Evolutionary conservation across 2,329 filamentous ascomycete genomes (phyloP).

Genomic region (Aureobasidium sp.): DNA sequence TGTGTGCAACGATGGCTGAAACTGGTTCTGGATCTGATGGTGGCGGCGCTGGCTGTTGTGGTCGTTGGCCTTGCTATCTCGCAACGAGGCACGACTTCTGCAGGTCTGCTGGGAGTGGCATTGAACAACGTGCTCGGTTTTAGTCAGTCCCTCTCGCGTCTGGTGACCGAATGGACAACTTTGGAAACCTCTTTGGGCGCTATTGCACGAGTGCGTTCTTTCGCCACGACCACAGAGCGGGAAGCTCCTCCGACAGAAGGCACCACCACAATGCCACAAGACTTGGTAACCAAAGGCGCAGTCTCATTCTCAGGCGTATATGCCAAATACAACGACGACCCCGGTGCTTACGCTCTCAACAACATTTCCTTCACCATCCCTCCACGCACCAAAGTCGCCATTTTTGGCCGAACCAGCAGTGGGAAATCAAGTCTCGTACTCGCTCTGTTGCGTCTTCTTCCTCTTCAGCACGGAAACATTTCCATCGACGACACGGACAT

Average conservation of each 20-base stretch:
- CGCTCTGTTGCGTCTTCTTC: conserved; percentile 43
- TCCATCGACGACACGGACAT: conserved; percentile 39
- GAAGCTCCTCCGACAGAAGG: neutral
- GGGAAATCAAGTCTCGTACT: conserved; percentile 47
- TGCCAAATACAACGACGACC: neutral
- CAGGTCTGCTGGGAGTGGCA: conserved; percentile 45
- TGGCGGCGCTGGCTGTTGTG: conserved; percentile 28
- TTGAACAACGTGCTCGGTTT: conserved; percentile 48
- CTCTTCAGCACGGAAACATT: conserved; percentile 39
- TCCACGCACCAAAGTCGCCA: conserved; percentile 42
- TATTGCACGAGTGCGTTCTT: conserved; percentile 34
- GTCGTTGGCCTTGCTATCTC: conserved; percentile 33
- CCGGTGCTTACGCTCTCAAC: conserved; percentile 30
- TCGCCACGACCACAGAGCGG: conserved; percentile 15
- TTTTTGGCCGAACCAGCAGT: conserved; percentile 50
- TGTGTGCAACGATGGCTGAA: conserved; percentile 40
- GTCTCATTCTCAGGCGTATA: neutral
- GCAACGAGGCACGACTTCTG: conserved; percentile 34
- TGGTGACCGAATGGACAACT: conserved; percentile 47
- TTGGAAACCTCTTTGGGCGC: conserved; percentile 52
- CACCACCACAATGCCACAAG: neutral
- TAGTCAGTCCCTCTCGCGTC: conserved; percentile 42
- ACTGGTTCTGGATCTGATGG: conserved; percentile 35
- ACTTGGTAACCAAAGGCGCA: neutral
- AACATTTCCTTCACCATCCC: conserved; percentile 41